Evolutionary conservation across 2,329 filamentous ascomycete species (phyloP), one percentile per base, ranked within the genome.

Genomic region (Trichoderma oligosporum): DNA sequence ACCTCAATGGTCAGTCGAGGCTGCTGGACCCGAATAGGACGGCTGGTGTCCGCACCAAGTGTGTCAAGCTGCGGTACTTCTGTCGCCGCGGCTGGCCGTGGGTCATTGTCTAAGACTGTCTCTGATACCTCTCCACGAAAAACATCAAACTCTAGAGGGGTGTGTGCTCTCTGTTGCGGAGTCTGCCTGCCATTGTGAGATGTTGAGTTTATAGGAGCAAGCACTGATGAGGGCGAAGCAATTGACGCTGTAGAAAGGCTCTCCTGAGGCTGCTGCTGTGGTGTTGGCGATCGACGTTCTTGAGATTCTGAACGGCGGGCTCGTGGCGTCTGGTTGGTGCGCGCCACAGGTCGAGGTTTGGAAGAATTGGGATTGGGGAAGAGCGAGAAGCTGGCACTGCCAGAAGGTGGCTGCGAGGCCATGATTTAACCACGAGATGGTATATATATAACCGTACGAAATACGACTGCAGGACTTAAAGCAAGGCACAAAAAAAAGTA

Each of bases 301-400:
- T 65, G 66, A 9, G 72, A 74, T 55, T 69, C 70, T 14, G 72
- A 74, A 16, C 71, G 71, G 33, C 72, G 70, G 48, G 69, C 64
- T 53, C 70, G 69, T n/a, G 75, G 69, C 1, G 71, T 71, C 47
- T 76, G 75, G 60, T 36, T 39, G 11, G 16, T 35, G 24, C 77
- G 65, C 16, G 62, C 61, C 2, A 61, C 56, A 18, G 65, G 64
- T 45, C 63, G 68, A 24, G 69, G 65, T 27, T 64, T 70, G n/a
- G 71, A 70, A 27, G 66, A 56, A 62, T 69, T 77, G 20, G 79
- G 75, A 62, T 74, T 83, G 25, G 81, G 81, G 64, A 84, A 83
- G 60, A 84, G 76, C 59, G 81, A 83, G 68, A 83, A 82, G 59
- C 78, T 77, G 67, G 76, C 78, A 20, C 74, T 67, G 56, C 71